Conservation (phyloP, 495 filamentous ascomycete species). For the Penicillium longicatenatum region DNA sequence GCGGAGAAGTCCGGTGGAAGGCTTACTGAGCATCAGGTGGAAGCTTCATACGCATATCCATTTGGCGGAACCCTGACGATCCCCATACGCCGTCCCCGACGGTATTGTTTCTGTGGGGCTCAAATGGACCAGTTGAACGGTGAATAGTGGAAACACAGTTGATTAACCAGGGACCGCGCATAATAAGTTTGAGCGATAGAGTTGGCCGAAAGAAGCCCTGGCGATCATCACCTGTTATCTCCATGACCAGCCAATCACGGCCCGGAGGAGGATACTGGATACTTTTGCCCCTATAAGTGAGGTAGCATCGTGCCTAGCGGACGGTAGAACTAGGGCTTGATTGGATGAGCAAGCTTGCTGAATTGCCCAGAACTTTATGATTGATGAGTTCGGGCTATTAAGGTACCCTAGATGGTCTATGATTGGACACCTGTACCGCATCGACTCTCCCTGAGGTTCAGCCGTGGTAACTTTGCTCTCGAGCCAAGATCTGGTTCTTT, state of each 20-base stretch:
- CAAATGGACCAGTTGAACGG: neutral
- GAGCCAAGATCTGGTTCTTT: neutral
- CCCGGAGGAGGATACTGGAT: neutral
- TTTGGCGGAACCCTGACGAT: slow-evolving; percentile 24
- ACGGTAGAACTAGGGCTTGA: neutral
- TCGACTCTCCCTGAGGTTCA: neutral
- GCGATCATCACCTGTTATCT: slow-evolving; percentile 31
- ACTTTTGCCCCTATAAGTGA: slow-evolving; percentile 10
- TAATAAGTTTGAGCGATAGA: neutral
- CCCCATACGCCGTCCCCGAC: slow-evolving; percentile 16
- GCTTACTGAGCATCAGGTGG: slow-evolving; percentile 9
- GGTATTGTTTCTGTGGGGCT: neutral
- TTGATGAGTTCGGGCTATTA: neutral
- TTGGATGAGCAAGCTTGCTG: neutral
- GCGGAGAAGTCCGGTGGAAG: slow-evolving; percentile 28
- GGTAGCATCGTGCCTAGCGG: slow-evolving; percentile 1
- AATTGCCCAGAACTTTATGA: neutral
- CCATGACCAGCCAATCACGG: slow-evolving; percentile 21
- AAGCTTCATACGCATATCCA: slow-evolving; percentile 10
- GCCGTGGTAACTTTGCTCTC: neutral
- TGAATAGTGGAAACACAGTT: neutral
- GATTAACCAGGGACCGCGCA: neutral
- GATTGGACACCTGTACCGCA: neutral
- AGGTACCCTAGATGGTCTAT: neutral
- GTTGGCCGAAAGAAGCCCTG: slow-evolving; percentile 13